Evolutionary conservation across 2,329 filamentous ascomycete species (phyloP).

Genomic region (Alternaria sp.): DNA sequence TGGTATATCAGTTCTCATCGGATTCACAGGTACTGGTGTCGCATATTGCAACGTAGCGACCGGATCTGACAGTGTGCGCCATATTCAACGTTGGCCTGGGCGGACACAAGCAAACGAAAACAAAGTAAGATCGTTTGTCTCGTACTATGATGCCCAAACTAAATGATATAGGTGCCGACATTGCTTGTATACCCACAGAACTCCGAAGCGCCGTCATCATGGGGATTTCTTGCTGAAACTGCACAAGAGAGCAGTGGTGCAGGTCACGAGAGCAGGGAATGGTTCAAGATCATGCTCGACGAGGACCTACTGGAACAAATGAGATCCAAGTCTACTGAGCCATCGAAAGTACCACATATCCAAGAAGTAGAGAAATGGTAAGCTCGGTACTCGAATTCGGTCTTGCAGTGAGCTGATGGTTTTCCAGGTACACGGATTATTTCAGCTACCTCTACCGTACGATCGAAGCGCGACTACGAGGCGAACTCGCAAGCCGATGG

Average conservation of each 20-base stretch:
- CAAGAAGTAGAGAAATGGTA: constrained; percentile 57
- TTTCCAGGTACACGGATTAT: constrained; percentile 53
- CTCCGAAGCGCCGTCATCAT: constrained; percentile 51
- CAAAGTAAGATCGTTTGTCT: constrained; percentile 40
- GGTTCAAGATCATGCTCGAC: constrained; percentile 64
- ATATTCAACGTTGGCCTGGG: constrained; percentile 60
- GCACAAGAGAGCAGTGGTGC: constrained; percentile 47
- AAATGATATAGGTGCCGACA: constrained; percentile 52
- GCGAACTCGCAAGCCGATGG: constrained; percentile 49
- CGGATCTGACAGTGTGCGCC: constrained; percentile 35
- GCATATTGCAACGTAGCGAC: constrained; percentile 45
- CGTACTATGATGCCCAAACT: no score
- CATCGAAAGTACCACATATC: constrained; percentile 38
- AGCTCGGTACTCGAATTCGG: constrained; percentile 4
- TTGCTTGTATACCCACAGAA: constrained; percentile 56
- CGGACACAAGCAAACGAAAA: constrained; percentile 59
- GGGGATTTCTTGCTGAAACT: constrained; percentile 59
- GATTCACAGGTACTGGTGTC: constrained; percentile 38
- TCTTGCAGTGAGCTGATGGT: constrained; percentile 49
- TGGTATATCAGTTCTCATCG: background rate
- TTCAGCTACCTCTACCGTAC: constrained; percentile 55
- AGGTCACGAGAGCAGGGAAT: constrained; percentile 53
- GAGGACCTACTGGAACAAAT: constrained; percentile 45
- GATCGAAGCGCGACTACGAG: constrained; percentile 52
- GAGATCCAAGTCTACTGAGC: constrained; percentile 10